phyloP scores from a whole-genome alignment of 202 grass and related monocot species.

The Panicum hallii region DNA sequence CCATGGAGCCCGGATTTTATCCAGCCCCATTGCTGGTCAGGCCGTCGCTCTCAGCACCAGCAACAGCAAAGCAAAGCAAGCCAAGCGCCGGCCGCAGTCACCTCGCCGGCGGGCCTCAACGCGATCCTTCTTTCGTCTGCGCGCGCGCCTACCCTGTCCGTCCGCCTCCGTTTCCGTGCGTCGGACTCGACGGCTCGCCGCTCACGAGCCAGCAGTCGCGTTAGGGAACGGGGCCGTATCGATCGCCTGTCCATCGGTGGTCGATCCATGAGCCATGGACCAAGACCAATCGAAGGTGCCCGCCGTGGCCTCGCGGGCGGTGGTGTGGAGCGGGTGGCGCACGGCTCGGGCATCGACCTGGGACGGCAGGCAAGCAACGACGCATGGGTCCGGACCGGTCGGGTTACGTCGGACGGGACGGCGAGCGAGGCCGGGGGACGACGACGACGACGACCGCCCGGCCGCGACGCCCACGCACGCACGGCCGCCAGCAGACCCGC shows the following conservation, averaged over 20 bases:
- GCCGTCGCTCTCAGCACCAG: not conserved
- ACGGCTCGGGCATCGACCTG: not conserved
- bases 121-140: not conserved
- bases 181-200: constrained; percentile 27
- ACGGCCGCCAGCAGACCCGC: not conserved
- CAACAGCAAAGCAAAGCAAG: not conserved
- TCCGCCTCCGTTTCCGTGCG: constrained; percentile 32
- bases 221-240: not conserved
- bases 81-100: not conserved
- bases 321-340: not conserved
- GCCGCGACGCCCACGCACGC: not conserved
- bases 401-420: constrained; percentile 21
- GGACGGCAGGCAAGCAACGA: not conserved
- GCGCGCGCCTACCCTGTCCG: not conserved
- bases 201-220: constrained; percentile 38
- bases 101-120: not conserved
- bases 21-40: not conserved
- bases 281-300: not conserved
- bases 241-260: not conserved
- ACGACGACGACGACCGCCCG: not conserved
- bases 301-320: not conserved
- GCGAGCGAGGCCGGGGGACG: not conserved
- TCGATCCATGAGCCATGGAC: not conserved
- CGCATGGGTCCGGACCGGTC: not conserved
- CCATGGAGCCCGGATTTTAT: constrained; percentile 9